Evolutionary conservation across 2,329 filamentous ascomycete species (phyloP).

Genomic region (Aureobasidium sp.): DNA sequence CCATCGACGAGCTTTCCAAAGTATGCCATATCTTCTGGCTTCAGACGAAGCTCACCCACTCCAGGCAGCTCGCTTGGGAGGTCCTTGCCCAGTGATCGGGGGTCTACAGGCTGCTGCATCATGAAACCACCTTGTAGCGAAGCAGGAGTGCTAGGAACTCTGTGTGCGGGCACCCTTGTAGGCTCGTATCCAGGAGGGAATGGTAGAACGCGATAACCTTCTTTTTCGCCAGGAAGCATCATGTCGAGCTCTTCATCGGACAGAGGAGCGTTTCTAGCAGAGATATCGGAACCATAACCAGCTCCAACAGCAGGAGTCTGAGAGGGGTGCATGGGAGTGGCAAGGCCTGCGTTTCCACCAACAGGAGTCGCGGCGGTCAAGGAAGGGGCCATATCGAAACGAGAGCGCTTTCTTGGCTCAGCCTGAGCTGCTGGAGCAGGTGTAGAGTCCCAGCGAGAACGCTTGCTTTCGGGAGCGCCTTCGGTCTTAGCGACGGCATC

Average conservation of each 20-base stretch:
- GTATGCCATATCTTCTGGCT: conserved; percentile 96
- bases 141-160: conserved; percentile 63
- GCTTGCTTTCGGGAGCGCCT: conserved; percentile 41
- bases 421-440: conserved; percentile 50
- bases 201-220: conserved; percentile 87
- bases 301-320: conserved; percentile 39
- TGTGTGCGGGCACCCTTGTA: conserved; percentile 67
- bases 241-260: conserved; percentile 92
- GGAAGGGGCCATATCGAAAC: conserved; percentile 85
- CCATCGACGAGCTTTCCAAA: conserved; percentile 96
- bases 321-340: conserved; percentile 69
- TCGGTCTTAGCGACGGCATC: conserved; percentile 31
- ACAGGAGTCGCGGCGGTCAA: conserved; percentile 62
- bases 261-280: conserved; percentile 68
- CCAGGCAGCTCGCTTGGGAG: conserved; percentile 93
- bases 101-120: conserved; percentile 91
- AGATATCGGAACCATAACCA: conserved; percentile 73
- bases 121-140: conserved; percentile 70
- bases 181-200: conserved; percentile 90
- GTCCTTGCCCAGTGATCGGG: conserved; percentile 75
- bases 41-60: conserved; percentile 93
- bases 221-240: conserved; percentile 65
- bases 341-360: conserved; percentile 57
- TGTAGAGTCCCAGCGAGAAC: conserved; percentile 83
- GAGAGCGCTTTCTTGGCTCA: conserved; percentile 65